phyloP scores from a whole-genome alignment of 23 red algal genomes.

The Pyropia yezoensis region DNA sequence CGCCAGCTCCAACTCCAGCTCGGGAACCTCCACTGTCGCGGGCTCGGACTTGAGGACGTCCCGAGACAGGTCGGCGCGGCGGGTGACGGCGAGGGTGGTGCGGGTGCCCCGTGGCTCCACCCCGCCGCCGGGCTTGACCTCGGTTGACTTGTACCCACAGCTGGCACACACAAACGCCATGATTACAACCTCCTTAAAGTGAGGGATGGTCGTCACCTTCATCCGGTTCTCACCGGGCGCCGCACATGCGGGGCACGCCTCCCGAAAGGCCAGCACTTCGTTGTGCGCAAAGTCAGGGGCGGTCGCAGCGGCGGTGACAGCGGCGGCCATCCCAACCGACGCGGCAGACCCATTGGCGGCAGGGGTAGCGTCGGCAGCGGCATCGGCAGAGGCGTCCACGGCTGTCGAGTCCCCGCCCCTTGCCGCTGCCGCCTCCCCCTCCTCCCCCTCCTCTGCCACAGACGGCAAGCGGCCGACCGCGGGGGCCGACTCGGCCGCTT shows the following conservation, averaged over 20 bases:
- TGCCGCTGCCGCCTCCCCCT: too few species aligned
- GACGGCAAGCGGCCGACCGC: too few species aligned
- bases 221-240: conserved; percentile 38
- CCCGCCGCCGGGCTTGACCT: conserved; percentile 27
- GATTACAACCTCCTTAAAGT: conserved; percentile 36
- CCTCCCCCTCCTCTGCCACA: too few species aligned
- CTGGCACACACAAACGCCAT: conserved; percentile 38
- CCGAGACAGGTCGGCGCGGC: conserved; percentile 17
- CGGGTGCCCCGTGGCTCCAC: conserved; percentile 5
- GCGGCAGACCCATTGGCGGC: too few species aligned
- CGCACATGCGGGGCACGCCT: conserved; percentile 30
- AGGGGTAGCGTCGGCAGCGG: too few species aligned
- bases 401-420: too few species aligned
- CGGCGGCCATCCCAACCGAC: background rate
- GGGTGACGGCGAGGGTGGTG: background rate
- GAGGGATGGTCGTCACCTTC: conserved; percentile 22
- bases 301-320: background rate
- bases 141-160: conserved; percentile 33
- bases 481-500: too few species aligned
- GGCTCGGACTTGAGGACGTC: conserved; percentile 43
- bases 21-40: conserved; percentile 10
- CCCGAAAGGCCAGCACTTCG: conserved; percentile 14
- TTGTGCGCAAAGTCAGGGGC: background rate
- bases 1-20: conserved; percentile 17
- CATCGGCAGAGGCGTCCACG: too few species aligned